Conservation (phyloP, 495 filamentous ascomycete species). For the Daldinia caldariorum region DNA sequence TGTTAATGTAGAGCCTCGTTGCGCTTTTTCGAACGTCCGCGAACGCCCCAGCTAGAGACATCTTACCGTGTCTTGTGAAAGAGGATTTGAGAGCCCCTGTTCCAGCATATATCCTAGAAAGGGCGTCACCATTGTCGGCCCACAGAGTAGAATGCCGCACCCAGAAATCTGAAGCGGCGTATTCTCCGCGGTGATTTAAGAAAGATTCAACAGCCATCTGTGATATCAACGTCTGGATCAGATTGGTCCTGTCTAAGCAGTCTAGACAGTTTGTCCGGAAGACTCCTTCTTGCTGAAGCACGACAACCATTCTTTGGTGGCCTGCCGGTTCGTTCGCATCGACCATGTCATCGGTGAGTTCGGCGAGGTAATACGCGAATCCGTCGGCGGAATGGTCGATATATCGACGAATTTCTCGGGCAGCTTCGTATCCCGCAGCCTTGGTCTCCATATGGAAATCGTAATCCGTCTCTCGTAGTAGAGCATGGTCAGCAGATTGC, state of each 20-base stretch:
- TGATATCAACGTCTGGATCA: constrained; percentile 94
- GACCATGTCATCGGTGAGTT: constrained; percentile 66
- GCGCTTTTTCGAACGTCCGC: constrained; percentile 95
- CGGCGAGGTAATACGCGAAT: constrained; percentile 90
- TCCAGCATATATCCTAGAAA: constrained; percentile 95
- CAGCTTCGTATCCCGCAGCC: constrained; percentile 86
- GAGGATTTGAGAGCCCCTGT: constrained; percentile 95
- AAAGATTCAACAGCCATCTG: constrained; percentile 89
- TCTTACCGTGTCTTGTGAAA: constrained; percentile 95
- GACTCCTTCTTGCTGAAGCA: constrained; percentile 90
- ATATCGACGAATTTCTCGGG: constrained; percentile 75
- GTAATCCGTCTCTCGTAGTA: constrained; percentile 83
- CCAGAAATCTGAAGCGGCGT: constrained; percentile 81
- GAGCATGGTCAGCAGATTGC: constrained; percentile 67
- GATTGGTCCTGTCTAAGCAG: constrained; percentile 94
- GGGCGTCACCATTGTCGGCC: constrained; percentile 97
- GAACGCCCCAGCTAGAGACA: constrained; percentile 93
- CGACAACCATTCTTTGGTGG: constrained; percentile 66
- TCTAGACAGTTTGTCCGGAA: constrained; percentile 97
- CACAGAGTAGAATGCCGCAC: constrained; percentile 89
- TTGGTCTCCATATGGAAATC: constrained; percentile 96
- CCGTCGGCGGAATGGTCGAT: constrained; percentile 80
- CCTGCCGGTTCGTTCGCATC: constrained; percentile 43
- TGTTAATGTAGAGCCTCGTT: constrained; percentile 93
- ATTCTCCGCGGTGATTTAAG: constrained; percentile 71